A percentile compares a stretch with the other conserved stretches of the same genome.
Conservation (phyloP, 2,329 filamentous ascomycete genomes). For the Zalaria sp. region DNA sequence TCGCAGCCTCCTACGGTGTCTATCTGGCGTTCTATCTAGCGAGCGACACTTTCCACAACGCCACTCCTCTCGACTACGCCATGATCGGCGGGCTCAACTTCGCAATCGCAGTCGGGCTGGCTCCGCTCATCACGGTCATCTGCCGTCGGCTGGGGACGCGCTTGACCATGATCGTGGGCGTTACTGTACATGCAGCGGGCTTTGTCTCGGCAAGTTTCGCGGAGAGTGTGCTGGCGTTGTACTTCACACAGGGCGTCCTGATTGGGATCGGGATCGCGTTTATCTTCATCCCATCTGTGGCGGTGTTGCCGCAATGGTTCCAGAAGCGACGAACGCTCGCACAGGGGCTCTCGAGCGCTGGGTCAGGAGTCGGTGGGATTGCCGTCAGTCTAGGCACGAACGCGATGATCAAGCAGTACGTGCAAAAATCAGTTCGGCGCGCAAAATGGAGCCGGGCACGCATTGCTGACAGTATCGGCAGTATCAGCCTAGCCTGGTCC, state of each 20-base stretch:
- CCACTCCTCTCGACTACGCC: slow-evolving; percentile 23
- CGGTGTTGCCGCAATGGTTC: slow-evolving; percentile 30
- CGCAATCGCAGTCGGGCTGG: slow-evolving; percentile 19
- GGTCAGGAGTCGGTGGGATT: slow-evolving; percentile 26
- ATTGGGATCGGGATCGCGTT: slow-evolving; percentile 27
- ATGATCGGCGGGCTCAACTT: slow-evolving; percentile 27
- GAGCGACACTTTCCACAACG: slow-evolving; percentile 18
- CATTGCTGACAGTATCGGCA: slow-evolving; percentile 2
- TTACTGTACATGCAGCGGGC: slow-evolving; percentile 18
- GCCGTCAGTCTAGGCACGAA: slow-evolving; percentile 20
- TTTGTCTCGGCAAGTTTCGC: slow-evolving; percentile 25
- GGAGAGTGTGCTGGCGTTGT: slow-evolving; percentile 24
- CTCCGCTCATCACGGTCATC: slow-evolving; percentile 18
- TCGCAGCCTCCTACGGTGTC: slow-evolving; percentile 23
- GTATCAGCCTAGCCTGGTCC: slow-evolving; percentile 24
- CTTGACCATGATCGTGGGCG: slow-evolving; percentile 17
- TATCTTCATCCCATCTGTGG: slow-evolving; percentile 24
- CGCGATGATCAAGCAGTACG: slow-evolving; percentile 20
- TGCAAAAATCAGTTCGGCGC: neutral
- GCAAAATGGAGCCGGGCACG: no score
- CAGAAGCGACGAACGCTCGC: slow-evolving; percentile 22
- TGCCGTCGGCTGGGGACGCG: slow-evolving; percentile 14
- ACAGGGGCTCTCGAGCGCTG: slow-evolving; percentile 24
- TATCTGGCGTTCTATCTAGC: slow-evolving; percentile 28
- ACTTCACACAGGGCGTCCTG: slow-evolving; percentile 25